Evolutionary conservation across 441 rosid species (phyloP), one percentile per base, ranked within the genome.

Genomic region (Euphorbia schlechtendalii): DNA sequence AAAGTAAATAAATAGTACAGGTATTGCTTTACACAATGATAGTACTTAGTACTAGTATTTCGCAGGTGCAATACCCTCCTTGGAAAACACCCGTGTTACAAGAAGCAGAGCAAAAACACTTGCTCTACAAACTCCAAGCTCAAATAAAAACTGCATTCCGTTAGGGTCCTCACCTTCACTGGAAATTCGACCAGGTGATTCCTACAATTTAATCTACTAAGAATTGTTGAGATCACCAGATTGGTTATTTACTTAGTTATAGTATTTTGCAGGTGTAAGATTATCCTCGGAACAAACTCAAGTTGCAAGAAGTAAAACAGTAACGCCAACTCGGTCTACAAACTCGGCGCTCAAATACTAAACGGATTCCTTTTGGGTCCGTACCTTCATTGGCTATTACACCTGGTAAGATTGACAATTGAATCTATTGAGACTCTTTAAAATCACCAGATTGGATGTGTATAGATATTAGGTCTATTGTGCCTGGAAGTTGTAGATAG

Each of bases 101-200:
- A 32, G 62, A 52, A 57, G 41, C 43, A 8, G 20, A 38, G 25
- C 4, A 13, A 43, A 25, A 3, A 38, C 27, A 54, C 55, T 60
- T 6, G 53, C 63, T 59, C 77, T 72, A 59, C 67, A 63, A 64
- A 71, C 66, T 45, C 65, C 63, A 61, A 36, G 46, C 60, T n/a
- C 43, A 62, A 57, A 20, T 13, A 9, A 60, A 43, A 21, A 43
- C 14, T 17, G 66, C 49, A 57, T 73, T 40, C 71, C 77, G 15
- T 71, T 75, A 41, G 84, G 80, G 5, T 64, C 74, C 17, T 76
- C 75, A 8, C 73, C 80, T 55, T 73, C 84, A 24, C 55, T 61
- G 30, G 40, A 70, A 69, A 65, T 63, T 68, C 65, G 72, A 52
- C 68, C 38, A 22, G 66, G 51, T 28, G 57, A 14, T 27, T 67